Evolutionary conservation across 1,284 basidiomycete species (phyloP), one percentile per base, ranked within the genome.

Genomic region (Irpex sp.): DNA sequence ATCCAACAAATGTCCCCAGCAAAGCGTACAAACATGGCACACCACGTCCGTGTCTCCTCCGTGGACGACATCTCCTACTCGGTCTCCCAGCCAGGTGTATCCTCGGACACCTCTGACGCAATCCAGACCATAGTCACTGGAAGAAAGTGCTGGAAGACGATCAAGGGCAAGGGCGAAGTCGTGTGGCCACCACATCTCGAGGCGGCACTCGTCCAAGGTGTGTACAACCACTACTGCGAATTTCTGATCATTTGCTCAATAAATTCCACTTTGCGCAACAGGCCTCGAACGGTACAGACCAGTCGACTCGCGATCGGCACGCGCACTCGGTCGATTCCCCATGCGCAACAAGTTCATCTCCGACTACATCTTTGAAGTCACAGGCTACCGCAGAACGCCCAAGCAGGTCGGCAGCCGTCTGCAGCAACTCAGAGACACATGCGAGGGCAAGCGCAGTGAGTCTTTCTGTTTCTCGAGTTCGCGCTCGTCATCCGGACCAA

Each of bases 101-200:
- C 65, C 17, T 65, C 63, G 62, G 71, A 68, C 62, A 74, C 72
- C 66, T 70, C 68, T 65, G 71, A 73, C 61, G 72, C 72, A 65
- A 72, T 74, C 71, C 81, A 85, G 70, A 83, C 84, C 63, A 85
- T 90, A 65, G 83, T 88, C 69, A 85, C 81, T 64, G 83, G 83
- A 57, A 81, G 88, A 64, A 89, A 89, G 74, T 87, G 81, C 69
- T 90, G 88, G 87, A 90, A 90, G 75, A 89, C 87, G 0, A 74
- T 86, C 63, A 83, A 83, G 72, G 88, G 87, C 63, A 76, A 76
- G 68, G 83, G 85, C 37, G 88, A 90, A 70, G 81, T 86, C 49
- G 88, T 90, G 47, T 90, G 88, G 88, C 89, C 89, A 47, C 88
- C 86, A 21, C 82, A 88, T 68, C 84, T 92, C 61, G 90, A 92